Percentiles rank a stretch among this genome's conserved stretches.
phyloP scores from a whole-genome alignment of 208 protist species.

The Zelonia costaricensis region DNA sequence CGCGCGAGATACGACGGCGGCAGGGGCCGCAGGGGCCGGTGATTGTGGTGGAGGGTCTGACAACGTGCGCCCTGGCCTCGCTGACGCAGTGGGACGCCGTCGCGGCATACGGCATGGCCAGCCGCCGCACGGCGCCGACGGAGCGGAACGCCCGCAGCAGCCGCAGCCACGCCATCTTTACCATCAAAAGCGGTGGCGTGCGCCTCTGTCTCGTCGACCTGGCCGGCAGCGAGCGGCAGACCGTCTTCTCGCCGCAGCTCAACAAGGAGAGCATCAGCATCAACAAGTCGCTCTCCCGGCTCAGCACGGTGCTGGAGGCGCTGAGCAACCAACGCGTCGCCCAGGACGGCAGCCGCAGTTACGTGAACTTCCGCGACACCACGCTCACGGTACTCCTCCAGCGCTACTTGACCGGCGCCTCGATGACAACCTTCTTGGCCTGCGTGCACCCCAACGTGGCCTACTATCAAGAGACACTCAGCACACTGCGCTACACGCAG shows the following conservation, averaged over 20 bases:
- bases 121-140: slow-evolving; percentile 82
- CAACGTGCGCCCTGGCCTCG: slow-evolving; percentile 57
- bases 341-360: slow-evolving; percentile 46
- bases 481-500: slow-evolving; percentile 88
- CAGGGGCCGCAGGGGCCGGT: slow-evolving; percentile 28
- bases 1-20: slow-evolving; percentile 51
- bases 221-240: slow-evolving; percentile 88
- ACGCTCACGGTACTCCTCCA: slow-evolving; percentile 88
- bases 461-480: slow-evolving; percentile 79
- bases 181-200: slow-evolving; percentile 76
- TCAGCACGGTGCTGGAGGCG: slow-evolving; percentile 88
- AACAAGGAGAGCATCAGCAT: slow-evolving; percentile 91
- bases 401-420: slow-evolving; percentile 81
- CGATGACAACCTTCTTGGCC: slow-evolving; percentile 86
- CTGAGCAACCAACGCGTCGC: slow-evolving; percentile 54
- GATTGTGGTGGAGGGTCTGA: slow-evolving; percentile 78
- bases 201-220: slow-evolving; percentile 88
- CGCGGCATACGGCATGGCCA: slow-evolving; percentile 71
- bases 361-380: slow-evolving; percentile 89
- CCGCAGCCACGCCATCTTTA: slow-evolving; percentile 93
- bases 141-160: slow-evolving; percentile 91
- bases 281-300: slow-evolving; percentile 88
- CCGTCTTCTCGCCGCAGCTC: slow-evolving; percentile 76
- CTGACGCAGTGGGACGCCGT: slow-evolving; percentile 73
- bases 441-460: slow-evolving; percentile 74